These are phyloP conservation scores for Zarea fungicola DNA, from an alignment of 2,329 filamentous ascomycete genomes.

Conservation along the genomic window DNA sequence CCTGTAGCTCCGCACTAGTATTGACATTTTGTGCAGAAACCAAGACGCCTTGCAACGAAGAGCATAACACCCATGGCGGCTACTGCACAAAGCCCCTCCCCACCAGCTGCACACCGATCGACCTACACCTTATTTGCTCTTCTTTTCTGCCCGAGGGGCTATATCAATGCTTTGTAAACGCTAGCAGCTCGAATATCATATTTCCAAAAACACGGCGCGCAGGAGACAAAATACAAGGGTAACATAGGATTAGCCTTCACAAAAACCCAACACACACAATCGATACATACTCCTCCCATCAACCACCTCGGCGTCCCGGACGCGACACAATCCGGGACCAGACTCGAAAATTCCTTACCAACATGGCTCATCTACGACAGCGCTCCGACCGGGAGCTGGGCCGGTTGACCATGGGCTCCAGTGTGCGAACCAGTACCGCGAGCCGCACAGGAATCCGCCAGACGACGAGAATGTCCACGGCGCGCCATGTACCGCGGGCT, in stretches of 20 bases:
- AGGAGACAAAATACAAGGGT: background rate
- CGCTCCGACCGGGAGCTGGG: conserved; percentile 34
- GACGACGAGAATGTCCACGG: conserved; percentile 20
- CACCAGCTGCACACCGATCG: conserved; percentile 9
- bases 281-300: background rate
- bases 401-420: conserved; percentile 30
- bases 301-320: conserved; percentile 9
- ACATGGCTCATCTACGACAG: conserved; percentile 30
- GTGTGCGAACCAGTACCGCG: conserved; percentile 17
- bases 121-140: conserved; percentile 6
- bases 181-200: background rate
- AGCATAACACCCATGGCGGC: conserved; percentile 10
- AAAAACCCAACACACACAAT: background rate
- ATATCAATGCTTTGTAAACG: conserved; percentile 4
- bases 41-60: background rate
- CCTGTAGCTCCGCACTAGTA: conserved; percentile 1
- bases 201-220: background rate
- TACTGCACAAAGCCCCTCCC: conserved; percentile 10
- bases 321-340: conserved; percentile 10
- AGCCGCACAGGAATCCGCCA: conserved; percentile 23
- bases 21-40: conserved; percentile 6
- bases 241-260: background rate
- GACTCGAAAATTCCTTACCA: conserved; percentile 18
- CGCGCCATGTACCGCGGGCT: conserved; percentile 21
- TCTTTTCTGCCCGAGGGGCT: conserved; percentile 2